phyloP scores from a whole-genome alignment of 1,139 yeast genomes.

The Wickerhamiella infanticola region DNA sequence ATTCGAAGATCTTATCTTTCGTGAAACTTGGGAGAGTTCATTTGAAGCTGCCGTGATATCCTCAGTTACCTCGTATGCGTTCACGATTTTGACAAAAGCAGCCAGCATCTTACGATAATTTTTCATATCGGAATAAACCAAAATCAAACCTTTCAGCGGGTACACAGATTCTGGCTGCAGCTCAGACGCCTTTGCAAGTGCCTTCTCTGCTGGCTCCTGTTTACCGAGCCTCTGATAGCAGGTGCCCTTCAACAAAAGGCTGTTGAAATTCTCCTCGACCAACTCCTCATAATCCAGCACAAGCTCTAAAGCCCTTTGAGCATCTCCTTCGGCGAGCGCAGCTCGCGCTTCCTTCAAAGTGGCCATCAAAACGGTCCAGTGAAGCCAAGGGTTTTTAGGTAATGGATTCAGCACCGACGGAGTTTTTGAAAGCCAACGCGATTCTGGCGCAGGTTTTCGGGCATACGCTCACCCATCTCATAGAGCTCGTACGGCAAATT shows the following conservation, averaged over 20 bases:
- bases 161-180: slow-evolving; percentile 39
- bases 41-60: slow-evolving; percentile 16
- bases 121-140: slow-evolving; percentile 35
- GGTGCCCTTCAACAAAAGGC: slow-evolving; percentile 34
- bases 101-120: slow-evolving; percentile 28
- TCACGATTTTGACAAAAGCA: slow-evolving; percentile 20
- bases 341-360: background rate
- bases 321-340: background rate
- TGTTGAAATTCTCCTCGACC: slow-evolving; percentile 11
- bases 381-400: background rate
- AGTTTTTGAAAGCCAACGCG: background rate
- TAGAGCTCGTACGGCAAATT: background rate
- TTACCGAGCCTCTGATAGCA: slow-evolving; percentile 34
- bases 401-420: background rate
- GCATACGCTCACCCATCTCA: background rate
- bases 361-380: background rate
- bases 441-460: background rate
- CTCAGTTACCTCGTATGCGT: slow-evolving; percentile 18
- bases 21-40: slow-evolving; percentile 12
- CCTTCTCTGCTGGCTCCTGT: slow-evolving; percentile 30
- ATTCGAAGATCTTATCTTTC: slow-evolving; percentile 7
- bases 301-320: background rate
- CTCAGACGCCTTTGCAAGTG: slow-evolving; percentile 42
- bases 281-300: background rate
- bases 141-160: slow-evolving; percentile 73